Evolutionary conservation across 176 grass and related monocot species (phyloP), one percentile per base, ranked within the genome.

Genomic region (Chrysopogon serrulatus): DNA sequence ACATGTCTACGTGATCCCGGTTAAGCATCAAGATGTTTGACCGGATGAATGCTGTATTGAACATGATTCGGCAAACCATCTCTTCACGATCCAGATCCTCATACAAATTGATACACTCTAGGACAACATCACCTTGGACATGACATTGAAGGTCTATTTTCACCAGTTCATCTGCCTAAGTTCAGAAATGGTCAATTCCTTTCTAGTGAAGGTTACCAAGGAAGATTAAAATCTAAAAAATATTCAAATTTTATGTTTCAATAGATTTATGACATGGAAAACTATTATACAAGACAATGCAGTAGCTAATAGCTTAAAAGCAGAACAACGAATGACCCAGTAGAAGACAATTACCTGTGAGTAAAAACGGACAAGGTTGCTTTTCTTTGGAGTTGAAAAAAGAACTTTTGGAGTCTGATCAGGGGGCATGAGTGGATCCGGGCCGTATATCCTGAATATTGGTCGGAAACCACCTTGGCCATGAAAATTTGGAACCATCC

Each of bases 61-160:
- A 93, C 89, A 98, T 91, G 72, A 95, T 63, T 61, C 83, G 85
- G 85, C 89, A 98, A 77, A 93, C 73, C 93, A 98, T 98, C 35
- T 88, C 89, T 76, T 98, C 93, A 36, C 76, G 66, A 77, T 98
- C 89, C 74, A 93, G 68, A 84, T 91, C 83, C 45, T 93, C 89
- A 75, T 95, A 86, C 33, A 92, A 49, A 84, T 87, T 86, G 64
- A 91, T 90, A 68, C 96, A 98, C 74, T 98, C 91, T 74, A 98
- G 80, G 35, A 98, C 89, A 75, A 95, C 87, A 87, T 98, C 96
- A 82, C 93, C 96, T 92, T 93, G 93, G 82, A 98, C 92, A 78
- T 88, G 93, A 68, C 96, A 95, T 54, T 85, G 78, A 56, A 95
- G 88, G 85, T 90, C 88, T 90, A 98, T 93, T 91, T 93, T 95